A percentile compares a stretch with the other conserved stretches of the same genome.
Conservation (phyloP, 2,329 filamentous ascomycete species). For the Ceratocystis huliohia region DNA sequence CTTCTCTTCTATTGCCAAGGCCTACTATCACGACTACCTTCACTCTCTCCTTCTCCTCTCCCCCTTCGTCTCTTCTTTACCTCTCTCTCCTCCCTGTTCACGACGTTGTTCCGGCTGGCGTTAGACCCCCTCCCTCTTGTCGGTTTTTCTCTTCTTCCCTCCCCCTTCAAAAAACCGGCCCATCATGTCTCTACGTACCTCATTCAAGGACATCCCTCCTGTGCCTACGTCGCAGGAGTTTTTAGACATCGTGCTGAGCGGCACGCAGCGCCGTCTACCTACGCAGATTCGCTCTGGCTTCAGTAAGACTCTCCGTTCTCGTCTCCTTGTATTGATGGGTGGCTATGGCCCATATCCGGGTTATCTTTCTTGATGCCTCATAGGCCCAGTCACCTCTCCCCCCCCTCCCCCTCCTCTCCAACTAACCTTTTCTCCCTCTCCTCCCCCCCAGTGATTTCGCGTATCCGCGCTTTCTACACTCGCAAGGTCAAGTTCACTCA, state of each 20-base stretch:
- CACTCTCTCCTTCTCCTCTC: background rate
- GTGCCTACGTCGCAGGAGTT: conserved; percentile 92
- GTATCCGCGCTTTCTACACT: conserved; percentile 63
- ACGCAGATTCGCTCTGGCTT: conserved; percentile 95
- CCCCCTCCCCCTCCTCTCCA: background rate
- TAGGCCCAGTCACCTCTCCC: background rate
- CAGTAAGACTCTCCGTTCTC: conserved; percentile 40
- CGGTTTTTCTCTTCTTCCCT: background rate
- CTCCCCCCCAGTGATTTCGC: conserved; percentile 18
- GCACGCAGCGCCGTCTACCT: conserved; percentile 82
- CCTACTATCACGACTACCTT: conserved; percentile 2
- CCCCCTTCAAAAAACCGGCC: conserved; percentile 8
- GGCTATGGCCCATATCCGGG: too few species aligned
- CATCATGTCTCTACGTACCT: conserved; percentile 30
- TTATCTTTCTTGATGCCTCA: too few species aligned
- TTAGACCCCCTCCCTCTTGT: background rate
- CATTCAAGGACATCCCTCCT: conserved; percentile 68
- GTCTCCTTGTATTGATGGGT: too few species aligned
- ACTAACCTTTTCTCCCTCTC: background rate
- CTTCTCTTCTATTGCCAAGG: conserved; percentile 8
- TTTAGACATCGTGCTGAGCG: conserved; percentile 87
- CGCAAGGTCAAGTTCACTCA: conserved; percentile 97
- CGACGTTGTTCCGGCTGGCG: background rate
- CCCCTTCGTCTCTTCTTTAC: conserved; percentile 9
- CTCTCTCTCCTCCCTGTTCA: background rate